These are phyloP conservation scores for Starmerella apis DNA, from an alignment of 805 yeast species.

Conservation along the genomic window DNA sequence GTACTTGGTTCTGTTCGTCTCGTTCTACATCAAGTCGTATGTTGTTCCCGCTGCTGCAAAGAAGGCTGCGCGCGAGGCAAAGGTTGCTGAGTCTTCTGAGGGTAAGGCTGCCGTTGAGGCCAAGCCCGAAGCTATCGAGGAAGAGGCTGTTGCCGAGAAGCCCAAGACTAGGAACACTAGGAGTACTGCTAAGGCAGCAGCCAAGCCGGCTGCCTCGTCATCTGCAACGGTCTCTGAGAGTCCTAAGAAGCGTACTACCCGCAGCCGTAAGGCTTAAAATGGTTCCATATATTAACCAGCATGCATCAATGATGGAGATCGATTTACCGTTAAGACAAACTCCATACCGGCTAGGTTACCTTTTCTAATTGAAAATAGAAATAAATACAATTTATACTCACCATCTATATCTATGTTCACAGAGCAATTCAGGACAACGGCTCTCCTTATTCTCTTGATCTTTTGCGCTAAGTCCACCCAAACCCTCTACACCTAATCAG, in stretches of 20 bases:
- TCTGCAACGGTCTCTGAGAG: constrained; percentile 5
- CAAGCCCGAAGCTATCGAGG: not conserved
- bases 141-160: not conserved
- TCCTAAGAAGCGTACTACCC: constrained; percentile 21
- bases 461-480: not conserved
- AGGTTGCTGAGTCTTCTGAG: constrained; percentile 9
- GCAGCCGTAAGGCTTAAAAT: constrained; percentile 21
- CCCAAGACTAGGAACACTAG: constrained; percentile 1
- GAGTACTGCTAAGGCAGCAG: not conserved
- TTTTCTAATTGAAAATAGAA: not conserved
- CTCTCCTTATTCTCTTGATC: no score
- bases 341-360: not conserved
- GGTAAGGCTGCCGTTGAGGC: not conserved
- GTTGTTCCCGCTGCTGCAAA: constrained; percentile 33
- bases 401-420: no score
- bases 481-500: not conserved
- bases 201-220: not conserved
- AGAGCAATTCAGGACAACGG: no score
- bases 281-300: not conserved
- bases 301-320: no score
- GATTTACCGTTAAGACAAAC: no score
- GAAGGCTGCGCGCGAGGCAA: constrained; percentile 14
- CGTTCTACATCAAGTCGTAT: constrained; percentile 84
- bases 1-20: constrained; percentile 79
- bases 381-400: not conserved